Evolutionary conservation across 768 basidiomycete genomes (phyloP).

Genomic region (Pleurotus tuber-regium): DNA sequence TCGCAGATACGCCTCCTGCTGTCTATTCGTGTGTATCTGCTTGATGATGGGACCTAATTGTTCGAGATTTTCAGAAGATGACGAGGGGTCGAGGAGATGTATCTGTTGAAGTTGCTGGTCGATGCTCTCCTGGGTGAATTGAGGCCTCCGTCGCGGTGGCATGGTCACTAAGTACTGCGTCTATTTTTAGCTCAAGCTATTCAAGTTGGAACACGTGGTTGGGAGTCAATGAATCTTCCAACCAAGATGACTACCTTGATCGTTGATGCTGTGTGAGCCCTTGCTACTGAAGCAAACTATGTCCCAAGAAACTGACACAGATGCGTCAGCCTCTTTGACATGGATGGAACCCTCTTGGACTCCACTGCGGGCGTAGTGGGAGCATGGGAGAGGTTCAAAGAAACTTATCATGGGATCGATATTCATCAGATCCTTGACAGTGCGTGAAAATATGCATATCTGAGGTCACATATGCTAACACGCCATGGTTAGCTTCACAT

Average conservation of each 20-base stretch:
- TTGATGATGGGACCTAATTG: slow-evolving; percentile 94
- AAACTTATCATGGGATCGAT: slow-evolving; percentile 66
- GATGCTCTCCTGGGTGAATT: slow-evolving; percentile 80
- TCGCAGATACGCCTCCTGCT: slow-evolving; percentile 87
- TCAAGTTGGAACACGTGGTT: no score
- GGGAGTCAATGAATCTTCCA: no score
- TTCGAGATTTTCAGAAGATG: slow-evolving; percentile 91
- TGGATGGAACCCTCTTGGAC: slow-evolving; percentile 83
- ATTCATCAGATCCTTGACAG: slow-evolving; percentile 61
- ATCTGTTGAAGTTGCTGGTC: slow-evolving; percentile 92
- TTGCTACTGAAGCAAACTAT: background rate
- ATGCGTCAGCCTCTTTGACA: slow-evolving; percentile 70
- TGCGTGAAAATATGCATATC: slow-evolving; percentile 25
- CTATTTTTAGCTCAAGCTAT: slow-evolving; percentile 21
- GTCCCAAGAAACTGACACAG: background rate
- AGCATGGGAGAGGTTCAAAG: slow-evolving; percentile 78
- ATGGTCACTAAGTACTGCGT: slow-evolving; percentile 34
- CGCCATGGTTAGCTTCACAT: slow-evolving; percentile 70
- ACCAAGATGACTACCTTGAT: slow-evolving; percentile 9
- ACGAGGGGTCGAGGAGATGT: slow-evolving; percentile 83
- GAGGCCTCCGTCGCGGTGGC: slow-evolving; percentile 74
- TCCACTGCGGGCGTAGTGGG: slow-evolving; percentile 80
- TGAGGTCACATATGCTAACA: slow-evolving; percentile 2
- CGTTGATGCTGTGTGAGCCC: slow-evolving; percentile 43
- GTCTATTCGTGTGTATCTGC: slow-evolving; percentile 83